Conservation (phyloP, 345 rosid species). For the Camelina laxa region DNA sequence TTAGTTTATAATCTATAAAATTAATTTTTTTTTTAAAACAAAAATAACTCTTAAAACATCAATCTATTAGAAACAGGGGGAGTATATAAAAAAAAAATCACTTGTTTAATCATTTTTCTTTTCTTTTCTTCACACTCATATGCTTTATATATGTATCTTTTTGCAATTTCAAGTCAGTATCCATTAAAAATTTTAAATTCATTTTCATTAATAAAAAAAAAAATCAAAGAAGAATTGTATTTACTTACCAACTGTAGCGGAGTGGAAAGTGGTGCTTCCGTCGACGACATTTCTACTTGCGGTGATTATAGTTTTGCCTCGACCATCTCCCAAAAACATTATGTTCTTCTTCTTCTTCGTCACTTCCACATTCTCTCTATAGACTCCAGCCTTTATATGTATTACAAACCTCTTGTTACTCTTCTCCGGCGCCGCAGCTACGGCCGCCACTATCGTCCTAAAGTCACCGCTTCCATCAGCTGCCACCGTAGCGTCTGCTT, state of each 20-base stretch:
- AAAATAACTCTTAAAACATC: too few relatives aligned
- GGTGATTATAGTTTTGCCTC: conserved; percentile 68
- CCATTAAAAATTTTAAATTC: neutral
- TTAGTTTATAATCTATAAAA: too few relatives aligned
- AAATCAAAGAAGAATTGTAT: neutral
- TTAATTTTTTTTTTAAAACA: too few relatives aligned
- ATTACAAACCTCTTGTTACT: conserved; percentile 71
- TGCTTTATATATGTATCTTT: neutral
- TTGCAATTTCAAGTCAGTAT: neutral
- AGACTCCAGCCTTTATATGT: conserved; percentile 74
- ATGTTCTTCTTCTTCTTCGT: conserved; percentile 64
- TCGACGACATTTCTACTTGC: conserved; percentile 69
- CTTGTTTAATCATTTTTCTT: neutral
- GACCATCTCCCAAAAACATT: conserved; percentile 87
- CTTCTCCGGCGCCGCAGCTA: conserved; percentile 69
- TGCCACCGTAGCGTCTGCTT: conserved; percentile 72
- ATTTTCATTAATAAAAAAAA: neutral
- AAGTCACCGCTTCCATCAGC: conserved; percentile 84
- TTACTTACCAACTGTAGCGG: conserved; percentile 95
- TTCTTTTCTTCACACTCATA: neutral
- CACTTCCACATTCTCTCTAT: conserved; percentile 80
- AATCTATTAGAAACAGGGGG: too few relatives aligned
- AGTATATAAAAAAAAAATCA: too few relatives aligned
- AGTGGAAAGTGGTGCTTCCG: conserved; percentile 81
- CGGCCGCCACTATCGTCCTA: conserved; percentile 65